phyloP scores from a whole-genome alignment of 2,329 filamentous ascomycete species.

The Teratosphaeria epicoccoides region DNA sequence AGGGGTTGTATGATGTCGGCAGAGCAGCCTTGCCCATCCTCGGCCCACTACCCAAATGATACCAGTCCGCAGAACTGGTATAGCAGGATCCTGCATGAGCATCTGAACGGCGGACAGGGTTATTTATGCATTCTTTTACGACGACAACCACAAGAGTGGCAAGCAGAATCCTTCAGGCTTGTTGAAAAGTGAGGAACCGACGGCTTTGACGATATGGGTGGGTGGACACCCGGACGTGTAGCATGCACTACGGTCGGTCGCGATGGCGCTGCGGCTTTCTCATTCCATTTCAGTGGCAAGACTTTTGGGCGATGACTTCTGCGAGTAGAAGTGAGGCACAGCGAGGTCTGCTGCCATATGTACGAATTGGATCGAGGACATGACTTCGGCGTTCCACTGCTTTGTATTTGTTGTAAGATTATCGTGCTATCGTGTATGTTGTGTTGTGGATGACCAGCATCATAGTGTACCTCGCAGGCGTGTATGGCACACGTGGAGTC shows the following conservation, averaged over 20 bases:
- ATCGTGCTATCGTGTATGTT: neutral
- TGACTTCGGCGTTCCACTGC: too few relatives aligned
- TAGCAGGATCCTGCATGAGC: conserved; percentile 47
- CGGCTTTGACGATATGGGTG: neutral
- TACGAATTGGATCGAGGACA: too few relatives aligned
- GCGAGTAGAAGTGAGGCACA: too few relatives aligned
- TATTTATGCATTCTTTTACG: conserved; percentile 58
- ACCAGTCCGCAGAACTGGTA: conserved; percentile 40
- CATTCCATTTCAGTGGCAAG: too few relatives aligned
- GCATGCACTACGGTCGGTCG: neutral
- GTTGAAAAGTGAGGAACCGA: neutral
- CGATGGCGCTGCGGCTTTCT: too few relatives aligned
- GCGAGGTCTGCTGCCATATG: too few relatives aligned
- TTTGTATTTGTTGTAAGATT: neutral
- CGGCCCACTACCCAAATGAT: conserved; percentile 34
- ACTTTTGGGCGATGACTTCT: too few relatives aligned
- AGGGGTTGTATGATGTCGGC: conserved; percentile 55
- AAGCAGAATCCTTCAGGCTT: neutral
- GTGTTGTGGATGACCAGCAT: neutral
- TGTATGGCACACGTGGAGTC: too few relatives aligned
- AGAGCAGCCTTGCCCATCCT: conserved; percentile 32
- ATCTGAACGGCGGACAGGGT: conserved; percentile 48
- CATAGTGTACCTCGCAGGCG: neutral
- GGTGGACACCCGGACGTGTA: neutral
- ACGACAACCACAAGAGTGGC: conserved; percentile 49